phyloP scores from a whole-genome alignment of 306 rosid species.

The Sesbania bispinosa region DNA sequence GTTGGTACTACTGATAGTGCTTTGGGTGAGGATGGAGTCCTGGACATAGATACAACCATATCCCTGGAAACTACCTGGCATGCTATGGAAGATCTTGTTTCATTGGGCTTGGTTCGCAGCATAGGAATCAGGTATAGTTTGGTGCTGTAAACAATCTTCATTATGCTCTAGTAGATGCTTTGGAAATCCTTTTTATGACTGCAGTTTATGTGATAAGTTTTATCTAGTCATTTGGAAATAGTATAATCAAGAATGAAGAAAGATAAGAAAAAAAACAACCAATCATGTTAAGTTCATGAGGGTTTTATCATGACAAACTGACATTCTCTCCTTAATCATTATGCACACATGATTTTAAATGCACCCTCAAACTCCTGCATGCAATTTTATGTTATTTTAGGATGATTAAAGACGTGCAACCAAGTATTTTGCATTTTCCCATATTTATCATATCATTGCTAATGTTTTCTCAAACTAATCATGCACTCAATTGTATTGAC shows the following conservation, averaged over 20 bases:
- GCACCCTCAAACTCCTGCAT: not conserved
- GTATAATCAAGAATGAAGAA: not conserved
- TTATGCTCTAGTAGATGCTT: not conserved
- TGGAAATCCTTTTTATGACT: not conserved
- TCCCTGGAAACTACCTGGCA: conserved; percentile 93
- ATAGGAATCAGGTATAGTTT: conserved; percentile 83
- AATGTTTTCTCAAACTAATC: not conserved
- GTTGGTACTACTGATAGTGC: conserved; percentile 86
- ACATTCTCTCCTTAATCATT: not conserved
- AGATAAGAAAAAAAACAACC: not conserved
- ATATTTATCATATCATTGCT: not conserved
- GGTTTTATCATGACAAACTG: not conserved
- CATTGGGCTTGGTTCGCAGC: conserved; percentile 84
- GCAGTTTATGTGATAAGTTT: conserved; percentile 1
- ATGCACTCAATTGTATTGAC: not conserved
- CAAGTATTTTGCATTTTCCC: conserved; percentile 17
- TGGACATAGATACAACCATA: conserved; percentile 82
- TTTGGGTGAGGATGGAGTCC: conserved; percentile 74
- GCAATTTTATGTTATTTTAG: not conserved
- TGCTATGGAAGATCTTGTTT: conserved; percentile 87
- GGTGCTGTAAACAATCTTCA: not conserved
- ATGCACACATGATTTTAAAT: not conserved
- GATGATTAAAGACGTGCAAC: not conserved
- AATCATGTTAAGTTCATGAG: not conserved
- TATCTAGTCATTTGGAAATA: not conserved